These are phyloP conservation scores for Amanita pallidorosea DNA, from an alignment of 768 basidiomycete genomes.

Conservation along the genomic window DNA sequence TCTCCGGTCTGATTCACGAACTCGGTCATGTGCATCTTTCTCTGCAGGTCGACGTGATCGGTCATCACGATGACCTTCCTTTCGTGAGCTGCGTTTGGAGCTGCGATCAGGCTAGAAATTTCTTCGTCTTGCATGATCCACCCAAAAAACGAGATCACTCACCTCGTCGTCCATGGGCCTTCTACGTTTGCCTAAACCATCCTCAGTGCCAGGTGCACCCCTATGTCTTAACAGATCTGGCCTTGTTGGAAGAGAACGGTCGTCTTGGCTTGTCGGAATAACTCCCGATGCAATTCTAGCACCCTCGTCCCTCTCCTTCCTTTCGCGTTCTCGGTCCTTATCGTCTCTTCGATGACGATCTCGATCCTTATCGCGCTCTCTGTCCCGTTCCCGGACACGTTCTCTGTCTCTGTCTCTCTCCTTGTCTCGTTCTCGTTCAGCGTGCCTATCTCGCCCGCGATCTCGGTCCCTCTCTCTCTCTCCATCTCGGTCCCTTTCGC, in stretches of 20 bases:
- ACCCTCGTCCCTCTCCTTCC: constrained; percentile 66
- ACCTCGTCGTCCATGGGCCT: constrained; percentile 68
- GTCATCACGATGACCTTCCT: constrained; percentile 70
- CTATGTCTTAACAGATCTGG: constrained; percentile 53
- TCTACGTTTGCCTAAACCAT: constrained; percentile 63
- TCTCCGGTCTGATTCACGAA: constrained; percentile 56
- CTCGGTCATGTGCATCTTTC: constrained; percentile 59
- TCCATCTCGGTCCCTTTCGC: constrained; percentile 25
- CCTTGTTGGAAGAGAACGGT: constrained; percentile 45
- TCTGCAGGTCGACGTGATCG: constrained; percentile 54
- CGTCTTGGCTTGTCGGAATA: constrained; percentile 29
- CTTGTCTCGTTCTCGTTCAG: constrained; percentile 35
- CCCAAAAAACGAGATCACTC: constrained; percentile 16
- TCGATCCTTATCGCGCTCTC: constrained; percentile 48
- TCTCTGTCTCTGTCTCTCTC: constrained; percentile 41
- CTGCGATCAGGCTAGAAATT: constrained; percentile 51
- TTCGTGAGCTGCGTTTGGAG: constrained; percentile 74
- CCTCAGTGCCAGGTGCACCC: constrained; percentile 37
- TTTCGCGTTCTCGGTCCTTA: constrained; percentile 34
- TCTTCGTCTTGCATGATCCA: constrained; percentile 7
- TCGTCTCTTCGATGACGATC: constrained; percentile 31
- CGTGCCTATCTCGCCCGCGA: constrained; percentile 33
- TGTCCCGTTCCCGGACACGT: constrained; percentile 46
- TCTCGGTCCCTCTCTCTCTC: constrained; percentile 35
- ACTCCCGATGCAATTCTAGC: constrained; percentile 24